Conservation (phyloP, 1,139 yeast genomes). For the Protomyces arabidopsidicola region DNA sequence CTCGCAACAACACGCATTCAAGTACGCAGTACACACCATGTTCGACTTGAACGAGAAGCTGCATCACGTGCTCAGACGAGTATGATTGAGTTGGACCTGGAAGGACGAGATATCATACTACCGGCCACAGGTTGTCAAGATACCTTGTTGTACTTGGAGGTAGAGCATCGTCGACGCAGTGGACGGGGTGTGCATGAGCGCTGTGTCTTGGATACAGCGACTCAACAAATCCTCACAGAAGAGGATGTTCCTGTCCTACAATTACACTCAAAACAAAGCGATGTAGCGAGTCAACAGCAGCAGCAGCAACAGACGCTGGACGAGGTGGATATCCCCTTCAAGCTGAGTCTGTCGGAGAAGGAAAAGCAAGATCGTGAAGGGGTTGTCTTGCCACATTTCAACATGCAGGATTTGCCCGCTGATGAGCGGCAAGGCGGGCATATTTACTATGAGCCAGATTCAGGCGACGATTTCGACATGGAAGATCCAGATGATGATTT, state of each 20-base stretch:
- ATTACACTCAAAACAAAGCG: background rate
- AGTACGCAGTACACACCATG: slow-evolving; percentile 10
- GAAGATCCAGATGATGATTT: slow-evolving; percentile 95
- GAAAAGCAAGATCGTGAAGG: slow-evolving; percentile 75
- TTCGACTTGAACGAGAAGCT: slow-evolving; percentile 14
- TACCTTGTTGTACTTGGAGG: background rate
- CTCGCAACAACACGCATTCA: slow-evolving; percentile 24
- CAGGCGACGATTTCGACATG: slow-evolving; percentile 85
- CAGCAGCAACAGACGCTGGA: background rate
- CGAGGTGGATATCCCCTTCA: slow-evolving; percentile 51
- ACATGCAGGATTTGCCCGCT: slow-evolving; percentile 56
- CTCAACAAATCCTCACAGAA: background rate
- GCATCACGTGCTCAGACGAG: slow-evolving; percentile 5
- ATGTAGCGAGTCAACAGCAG: background rate
- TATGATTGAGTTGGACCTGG: slow-evolving; percentile 5
- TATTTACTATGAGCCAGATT: slow-evolving; percentile 86
- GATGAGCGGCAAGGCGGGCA: slow-evolving; percentile 63
- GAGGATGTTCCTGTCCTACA: slow-evolving; percentile 1
- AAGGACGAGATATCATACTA: slow-evolving; percentile 10
- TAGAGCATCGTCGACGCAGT: slow-evolving; percentile 20
- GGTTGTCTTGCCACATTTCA: slow-evolving; percentile 80
- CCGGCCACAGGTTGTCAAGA: slow-evolving; percentile 4
- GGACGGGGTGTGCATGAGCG: slow-evolving; percentile 17
- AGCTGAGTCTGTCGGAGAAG: slow-evolving; percentile 64
- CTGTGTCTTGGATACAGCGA: slow-evolving; percentile 1